Evolutionary conservation across 805 yeast genomes (phyloP), one percentile per base, ranked within the genome.

Genomic region (Lipomyces kockii): DNA sequence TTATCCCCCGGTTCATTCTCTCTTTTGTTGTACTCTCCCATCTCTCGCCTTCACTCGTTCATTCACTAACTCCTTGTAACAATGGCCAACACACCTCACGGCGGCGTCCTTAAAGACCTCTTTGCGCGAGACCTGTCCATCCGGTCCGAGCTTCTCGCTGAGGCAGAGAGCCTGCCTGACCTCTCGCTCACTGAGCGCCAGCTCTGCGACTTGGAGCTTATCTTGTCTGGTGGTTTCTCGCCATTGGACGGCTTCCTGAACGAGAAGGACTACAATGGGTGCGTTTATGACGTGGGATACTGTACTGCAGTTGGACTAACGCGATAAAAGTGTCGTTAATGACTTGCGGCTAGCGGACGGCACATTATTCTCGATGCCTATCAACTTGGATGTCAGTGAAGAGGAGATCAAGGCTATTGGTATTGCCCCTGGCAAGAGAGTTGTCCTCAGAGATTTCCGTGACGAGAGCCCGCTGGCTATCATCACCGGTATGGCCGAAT

Each of bases 161-260:
- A 92, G 80, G 84, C 89, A 22, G 80, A 82, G 39, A 68, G 80
- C 14, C 82, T 87, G 63, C 76, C 76, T 17, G 76, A 80, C 58
- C 72, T 81, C 35, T 80, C 82, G 27, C 83, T 93, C 72, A 88
- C 96, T 43, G 94, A 87, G 70, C 89, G 98, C 78, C 98, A 93
- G 79, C 83, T 93, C 65, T 93, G 98, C 80, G 98, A 93, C 79
- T 81, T 94, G 76, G 98, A 93, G 81, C 83, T 94, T 79, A 91
- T 93, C 76, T 81, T 94, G 69, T 90, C 90, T 75, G 98, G 98
- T 79, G 98, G 98, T 4, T 93, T 93, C 78, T 92, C 97, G 52
- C 98, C 95, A 20, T 83, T 89, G 69, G 84, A 85, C 65, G 92
- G 94, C 2, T 89, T 89, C 80, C 79, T 89, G 78, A 85, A 81